Evolutionary conservation across 345 rosid species (phyloP).

Genomic region (Adansonia digitata): DNA sequence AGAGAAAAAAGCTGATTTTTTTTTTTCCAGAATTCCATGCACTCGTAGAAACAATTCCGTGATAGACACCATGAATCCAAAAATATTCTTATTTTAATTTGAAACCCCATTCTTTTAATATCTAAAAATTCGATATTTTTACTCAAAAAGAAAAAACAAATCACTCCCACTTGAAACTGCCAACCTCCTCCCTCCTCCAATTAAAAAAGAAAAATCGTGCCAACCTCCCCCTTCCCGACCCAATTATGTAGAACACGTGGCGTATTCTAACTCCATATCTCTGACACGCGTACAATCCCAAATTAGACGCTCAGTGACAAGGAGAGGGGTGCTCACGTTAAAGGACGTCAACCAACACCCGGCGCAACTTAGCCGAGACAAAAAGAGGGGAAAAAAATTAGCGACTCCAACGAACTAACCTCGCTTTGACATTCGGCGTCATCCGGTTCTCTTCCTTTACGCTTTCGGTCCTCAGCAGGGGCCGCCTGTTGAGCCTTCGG

Average conservation of each 20-base stretch:
- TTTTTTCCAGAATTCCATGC: not conserved
- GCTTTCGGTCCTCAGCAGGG: conserved; percentile 51
- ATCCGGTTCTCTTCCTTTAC: conserved; percentile 58
- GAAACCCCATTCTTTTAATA: too few species aligned
- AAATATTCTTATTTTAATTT: too few species aligned
- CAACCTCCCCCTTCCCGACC: not conserved
- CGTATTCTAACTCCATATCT: not conserved
- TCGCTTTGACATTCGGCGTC: conserved; percentile 56
- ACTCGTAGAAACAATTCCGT: too few species aligned
- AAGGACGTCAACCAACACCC: conserved; percentile 5
- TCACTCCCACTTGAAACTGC: not conserved
- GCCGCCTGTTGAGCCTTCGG: conserved; percentile 28
- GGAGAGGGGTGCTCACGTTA: conserved; percentile 17
- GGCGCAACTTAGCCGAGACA: conserved; percentile 20
- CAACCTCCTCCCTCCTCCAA: not conserved
- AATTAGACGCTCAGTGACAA: not conserved
- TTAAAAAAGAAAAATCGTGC: conserved; percentile 6
- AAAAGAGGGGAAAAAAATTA: not conserved
- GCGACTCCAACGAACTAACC: conserved; percentile 34
- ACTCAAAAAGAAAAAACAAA: not conserved
- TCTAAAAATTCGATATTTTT: too few species aligned
- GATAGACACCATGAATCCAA: too few species aligned
- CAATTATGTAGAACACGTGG: conserved; percentile 1
- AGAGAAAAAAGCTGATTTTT: not conserved
- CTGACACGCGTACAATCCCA: conserved; percentile 12